Conservation (phyloP, 1,284 basidiomycete species). For the Inonotus hispidus region DNA sequence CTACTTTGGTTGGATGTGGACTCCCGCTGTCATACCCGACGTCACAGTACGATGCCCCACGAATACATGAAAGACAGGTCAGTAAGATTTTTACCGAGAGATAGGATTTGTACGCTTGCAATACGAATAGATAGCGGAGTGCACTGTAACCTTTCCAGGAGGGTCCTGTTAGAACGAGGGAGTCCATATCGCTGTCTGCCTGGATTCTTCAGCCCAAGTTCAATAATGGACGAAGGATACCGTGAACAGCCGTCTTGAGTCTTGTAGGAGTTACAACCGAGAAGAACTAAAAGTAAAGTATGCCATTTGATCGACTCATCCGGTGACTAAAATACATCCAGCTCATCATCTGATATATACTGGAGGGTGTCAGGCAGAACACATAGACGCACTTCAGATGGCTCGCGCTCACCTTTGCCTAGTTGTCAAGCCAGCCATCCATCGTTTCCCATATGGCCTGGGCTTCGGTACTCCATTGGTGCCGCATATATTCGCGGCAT, state of each 20-base stretch:
- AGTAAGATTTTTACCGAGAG: neutral
- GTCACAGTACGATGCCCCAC: slow-evolving; percentile 50
- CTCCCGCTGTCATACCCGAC: slow-evolving; percentile 28
- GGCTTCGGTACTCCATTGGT: slow-evolving; percentile 64
- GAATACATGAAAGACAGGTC: slow-evolving; percentile 21
- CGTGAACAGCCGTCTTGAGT: too few species aligned
- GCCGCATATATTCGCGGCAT: slow-evolving; percentile 52
- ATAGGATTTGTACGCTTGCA: neutral
- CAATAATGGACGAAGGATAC: neutral
- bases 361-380: neutral
- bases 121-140: slow-evolving; percentile 11
- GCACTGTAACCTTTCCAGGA: slow-evolving; percentile 12
- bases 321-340: too few species aligned
- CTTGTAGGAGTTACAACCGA: too few species aligned
- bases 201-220: neutral
- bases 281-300: too few species aligned
- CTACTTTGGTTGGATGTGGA: slow-evolving; percentile 29
- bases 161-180: neutral
- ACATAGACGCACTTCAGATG: neutral
- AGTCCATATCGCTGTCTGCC: neutral
- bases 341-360: neutral
- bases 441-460: slow-evolving; percentile 51
- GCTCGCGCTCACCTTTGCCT: neutral
- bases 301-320: too few species aligned
- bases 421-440: slow-evolving; percentile 42